A percentile compares a stretch with the other conserved stretches of the same genome.
These are phyloP conservation scores for Ophiorrhiza pumila DNA, from an alignment of 257 asterid genomes.

Conservation along the genomic window DNA sequence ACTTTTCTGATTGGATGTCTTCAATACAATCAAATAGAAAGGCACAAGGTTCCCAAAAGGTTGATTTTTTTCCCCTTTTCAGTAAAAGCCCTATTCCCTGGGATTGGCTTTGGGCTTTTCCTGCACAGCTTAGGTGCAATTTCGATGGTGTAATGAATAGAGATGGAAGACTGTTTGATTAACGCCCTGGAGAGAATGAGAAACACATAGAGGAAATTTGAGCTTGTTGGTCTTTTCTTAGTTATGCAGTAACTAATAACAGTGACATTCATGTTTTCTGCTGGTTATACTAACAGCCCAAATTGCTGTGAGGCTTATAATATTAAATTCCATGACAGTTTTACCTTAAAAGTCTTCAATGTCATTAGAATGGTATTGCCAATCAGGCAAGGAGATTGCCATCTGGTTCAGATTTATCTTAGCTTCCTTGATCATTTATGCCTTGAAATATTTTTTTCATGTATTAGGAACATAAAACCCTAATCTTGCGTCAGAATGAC, in stretches of 20 bases:
- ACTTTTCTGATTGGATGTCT: too few species aligned
- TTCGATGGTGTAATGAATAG: neutral
- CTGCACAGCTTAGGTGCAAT: too few species aligned
- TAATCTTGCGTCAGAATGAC: neutral
- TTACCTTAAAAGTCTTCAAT: neutral
- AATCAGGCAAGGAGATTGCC: neutral
- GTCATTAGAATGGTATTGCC: neutral
- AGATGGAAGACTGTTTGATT: neutral
- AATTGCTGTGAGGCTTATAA: neutral
- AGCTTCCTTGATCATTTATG: neutral
- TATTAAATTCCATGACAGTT: neutral
- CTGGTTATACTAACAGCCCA: neutral
- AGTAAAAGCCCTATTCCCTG: too few species aligned
- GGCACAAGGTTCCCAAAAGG: too few species aligned
- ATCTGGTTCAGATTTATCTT: neutral
- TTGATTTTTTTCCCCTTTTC: too few species aligned
- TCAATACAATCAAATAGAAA: too few species aligned
- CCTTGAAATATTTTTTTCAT: neutral
- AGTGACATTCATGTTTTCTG: neutral
- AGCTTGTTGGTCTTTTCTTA: conserved; percentile 1
- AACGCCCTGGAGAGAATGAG: neutral
- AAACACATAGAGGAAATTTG: neutral
- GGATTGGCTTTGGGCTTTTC: too few species aligned
- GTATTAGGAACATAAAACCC: neutral
- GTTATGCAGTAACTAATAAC: neutral